Evolutionary conservation across 208 protist species (phyloP).

Genomic region (Phytomonas sp.): DNA sequence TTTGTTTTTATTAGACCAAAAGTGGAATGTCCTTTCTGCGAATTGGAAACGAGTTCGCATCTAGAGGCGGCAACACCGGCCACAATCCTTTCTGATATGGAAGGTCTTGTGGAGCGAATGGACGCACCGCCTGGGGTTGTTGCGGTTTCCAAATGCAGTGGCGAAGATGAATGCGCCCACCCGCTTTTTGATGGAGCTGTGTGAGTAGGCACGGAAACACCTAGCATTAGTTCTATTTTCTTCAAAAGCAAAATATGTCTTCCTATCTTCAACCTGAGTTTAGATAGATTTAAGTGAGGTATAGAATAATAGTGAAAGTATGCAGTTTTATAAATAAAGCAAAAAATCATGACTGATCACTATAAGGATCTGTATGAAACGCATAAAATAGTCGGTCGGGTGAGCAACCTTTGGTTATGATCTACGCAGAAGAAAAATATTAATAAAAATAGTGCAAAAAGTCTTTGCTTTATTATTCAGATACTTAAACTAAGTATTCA

Average conservation of each 20-base stretch:
- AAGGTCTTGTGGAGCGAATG: neutral
- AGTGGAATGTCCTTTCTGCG: neutral
- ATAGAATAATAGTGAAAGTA: neutral
- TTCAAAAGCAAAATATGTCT: neutral
- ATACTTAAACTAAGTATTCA: neutral
- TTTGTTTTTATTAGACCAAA: neutral
- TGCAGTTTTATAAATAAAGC: neutral
- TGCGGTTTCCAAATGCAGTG: neutral
- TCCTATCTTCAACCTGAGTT: neutral
- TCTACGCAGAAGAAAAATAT: neutral
- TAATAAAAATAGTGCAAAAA: neutral
- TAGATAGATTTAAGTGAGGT: neutral
- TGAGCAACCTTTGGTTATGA: neutral
- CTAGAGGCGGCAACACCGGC: neutral
- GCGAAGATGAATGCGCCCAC: neutral
- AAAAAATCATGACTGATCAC: neutral
- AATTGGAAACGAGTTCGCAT: neutral
- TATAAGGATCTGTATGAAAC: neutral
- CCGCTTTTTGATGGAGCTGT: neutral
- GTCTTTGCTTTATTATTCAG: neutral
- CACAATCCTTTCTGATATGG: neutral
- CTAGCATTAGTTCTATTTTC: neutral
- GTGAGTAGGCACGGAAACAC: neutral
- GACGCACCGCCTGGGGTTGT: neutral
- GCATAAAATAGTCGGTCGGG: neutral